A percentile compares a stretch with the other conserved stretches of the same genome.
phyloP scores from a whole-genome alignment of 345 rosid genomes.

The Camelina neglecta region DNA sequence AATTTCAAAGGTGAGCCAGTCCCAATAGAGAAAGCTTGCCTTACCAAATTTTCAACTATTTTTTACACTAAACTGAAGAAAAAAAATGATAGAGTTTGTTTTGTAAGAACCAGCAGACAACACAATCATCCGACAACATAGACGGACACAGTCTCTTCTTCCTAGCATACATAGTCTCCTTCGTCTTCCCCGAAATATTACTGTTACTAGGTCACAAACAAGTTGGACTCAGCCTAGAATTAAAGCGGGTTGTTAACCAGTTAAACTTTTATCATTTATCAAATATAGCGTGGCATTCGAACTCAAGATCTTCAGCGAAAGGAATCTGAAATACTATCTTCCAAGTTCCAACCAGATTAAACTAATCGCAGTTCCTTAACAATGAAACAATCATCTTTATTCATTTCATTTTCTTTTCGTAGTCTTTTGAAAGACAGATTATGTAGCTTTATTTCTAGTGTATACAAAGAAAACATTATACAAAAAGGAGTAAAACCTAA shows the following conservation, averaged over 20 bases:
- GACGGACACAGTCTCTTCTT: too few relatives aligned
- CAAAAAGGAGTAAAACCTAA: conserved; percentile 31
- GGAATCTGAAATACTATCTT: background rate
- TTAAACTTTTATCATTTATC: background rate
- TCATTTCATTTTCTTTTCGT: background rate
- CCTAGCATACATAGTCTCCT: too few relatives aligned
- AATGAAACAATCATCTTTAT: conserved; percentile 29
- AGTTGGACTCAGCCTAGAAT: background rate
- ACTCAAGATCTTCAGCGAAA: background rate
- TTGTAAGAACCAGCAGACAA: too few relatives aligned
- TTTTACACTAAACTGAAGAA: too few relatives aligned
- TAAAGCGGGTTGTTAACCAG: background rate
- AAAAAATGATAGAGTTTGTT: too few relatives aligned
- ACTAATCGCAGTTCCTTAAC: conserved; percentile 29
- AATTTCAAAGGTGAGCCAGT: too few relatives aligned
- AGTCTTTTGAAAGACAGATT: background rate
- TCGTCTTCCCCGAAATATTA: too few relatives aligned
- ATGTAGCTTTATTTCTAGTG: conserved; percentile 37
- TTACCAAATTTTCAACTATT: too few relatives aligned
- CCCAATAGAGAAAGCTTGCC: too few relatives aligned
- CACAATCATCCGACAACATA: too few relatives aligned
- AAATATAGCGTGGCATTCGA: background rate
- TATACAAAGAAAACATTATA: conserved; percentile 29
- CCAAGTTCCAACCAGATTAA: background rate
- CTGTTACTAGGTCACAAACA: too few relatives aligned